Conservation (phyloP, 1,284 basidiomycete genomes). For the Neolentinus lepideus region DNA sequence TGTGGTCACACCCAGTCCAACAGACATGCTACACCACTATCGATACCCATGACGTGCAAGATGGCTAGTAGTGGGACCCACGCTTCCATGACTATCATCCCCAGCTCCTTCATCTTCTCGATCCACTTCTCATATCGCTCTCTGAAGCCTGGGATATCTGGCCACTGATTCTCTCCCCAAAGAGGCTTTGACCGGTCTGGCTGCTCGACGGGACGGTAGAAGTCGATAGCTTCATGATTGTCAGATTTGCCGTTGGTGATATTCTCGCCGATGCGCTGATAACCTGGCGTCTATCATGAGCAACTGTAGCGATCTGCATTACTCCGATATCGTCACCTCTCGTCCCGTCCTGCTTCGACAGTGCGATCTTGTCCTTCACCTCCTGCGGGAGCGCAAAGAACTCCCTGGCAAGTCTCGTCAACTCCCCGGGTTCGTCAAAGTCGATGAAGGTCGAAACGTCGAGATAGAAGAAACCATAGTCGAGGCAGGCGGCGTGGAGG, state of each 20-base stretch:
- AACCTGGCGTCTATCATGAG: conserved; percentile 37
- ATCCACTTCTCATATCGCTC: conserved; percentile 66
- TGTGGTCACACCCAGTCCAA: conserved; percentile 63
- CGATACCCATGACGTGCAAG: not conserved
- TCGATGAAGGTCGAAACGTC: conserved; percentile 55
- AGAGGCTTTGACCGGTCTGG: conserved; percentile 64
- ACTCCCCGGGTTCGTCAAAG: conserved; percentile 54
- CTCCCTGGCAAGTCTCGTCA: conserved; percentile 51
- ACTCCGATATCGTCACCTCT: conserved; percentile 44
- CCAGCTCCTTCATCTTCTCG: conserved; percentile 76
- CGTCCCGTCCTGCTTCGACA: conserved; percentile 64
- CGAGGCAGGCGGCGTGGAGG: conserved; percentile 66
- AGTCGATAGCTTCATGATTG: conserved; percentile 80
- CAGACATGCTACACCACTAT: conserved; percentile 55
- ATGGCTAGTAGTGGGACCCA: conserved; percentile 26
- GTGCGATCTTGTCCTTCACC: conserved; percentile 64
- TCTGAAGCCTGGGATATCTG: conserved; percentile 47
- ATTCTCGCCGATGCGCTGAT: conserved; percentile 70
- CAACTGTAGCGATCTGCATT: not conserved
- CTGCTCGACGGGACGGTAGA: conserved; percentile 65
- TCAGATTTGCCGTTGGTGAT: conserved; percentile 80
- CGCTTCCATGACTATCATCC: conserved; percentile 77
- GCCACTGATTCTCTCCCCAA: conserved; percentile 85
- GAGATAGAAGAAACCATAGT: conserved; percentile 86
- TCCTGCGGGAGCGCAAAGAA: conserved; percentile 69